Conservation (phyloP, 2,329 filamentous ascomycete genomes). For the Trichoderma pleuroti region DNA sequence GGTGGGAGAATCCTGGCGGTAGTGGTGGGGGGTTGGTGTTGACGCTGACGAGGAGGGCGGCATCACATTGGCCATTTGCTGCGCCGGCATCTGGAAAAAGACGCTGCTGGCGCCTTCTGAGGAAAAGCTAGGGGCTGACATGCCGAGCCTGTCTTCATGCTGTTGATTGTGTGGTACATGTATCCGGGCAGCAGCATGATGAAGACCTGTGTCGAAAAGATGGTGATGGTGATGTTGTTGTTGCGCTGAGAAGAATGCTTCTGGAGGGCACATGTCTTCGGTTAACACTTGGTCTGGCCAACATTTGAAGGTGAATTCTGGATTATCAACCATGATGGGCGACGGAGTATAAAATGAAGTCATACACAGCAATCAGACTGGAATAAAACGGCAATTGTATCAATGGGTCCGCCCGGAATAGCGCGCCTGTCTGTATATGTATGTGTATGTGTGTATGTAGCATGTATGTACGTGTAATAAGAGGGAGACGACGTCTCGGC, state of each 20-base stretch:
- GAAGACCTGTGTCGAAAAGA: not conserved
- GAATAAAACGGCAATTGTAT: not conserved
- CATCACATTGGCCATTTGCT: conserved; percentile 2
- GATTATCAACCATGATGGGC: not conserved
- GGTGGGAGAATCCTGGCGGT: conserved; percentile 8
- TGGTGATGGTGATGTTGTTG: conserved; percentile 1
- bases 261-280: not conserved
- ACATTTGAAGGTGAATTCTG: not conserved
- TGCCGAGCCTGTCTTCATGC: not conserved
- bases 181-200: not conserved
- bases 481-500: not conserved
- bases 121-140: not conserved
- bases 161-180: not conserved
- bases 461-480: not conserved
- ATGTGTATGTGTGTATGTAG: not conserved
- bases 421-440: not conserved
- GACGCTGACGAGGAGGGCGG: not conserved
- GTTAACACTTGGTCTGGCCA: conserved; percentile 1
- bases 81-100: conserved; percentile 15
- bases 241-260: conserved; percentile 10
- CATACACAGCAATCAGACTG: not conserved
- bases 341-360: not conserved
- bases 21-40: not conserved
- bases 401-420: not conserved
- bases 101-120: not conserved